Percentiles rank a stretch among this genome's conserved stretches.
phyloP scores from a whole-genome alignment of 2,329 filamentous ascomycete species.

The Colletotrichum cordylinicola region DNA sequence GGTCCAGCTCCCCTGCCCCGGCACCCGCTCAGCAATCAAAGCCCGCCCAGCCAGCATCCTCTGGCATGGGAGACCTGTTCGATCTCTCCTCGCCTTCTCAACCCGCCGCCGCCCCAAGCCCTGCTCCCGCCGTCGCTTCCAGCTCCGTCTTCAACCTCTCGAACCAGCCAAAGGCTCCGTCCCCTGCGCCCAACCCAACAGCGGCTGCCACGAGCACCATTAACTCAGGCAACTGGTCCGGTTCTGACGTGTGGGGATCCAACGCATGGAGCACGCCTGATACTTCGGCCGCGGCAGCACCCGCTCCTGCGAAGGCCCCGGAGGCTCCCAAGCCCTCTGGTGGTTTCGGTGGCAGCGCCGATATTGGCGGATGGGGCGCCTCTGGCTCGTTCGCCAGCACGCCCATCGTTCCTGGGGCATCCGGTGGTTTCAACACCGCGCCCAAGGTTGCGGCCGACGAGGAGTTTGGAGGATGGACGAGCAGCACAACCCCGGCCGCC shows the following conservation, averaged over 20 bases:
- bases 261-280: conserved; percentile 81
- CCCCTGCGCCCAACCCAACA: conserved; percentile 44
- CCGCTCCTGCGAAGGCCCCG: conserved; percentile 61
- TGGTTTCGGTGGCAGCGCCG: conserved; percentile 50
- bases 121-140: conserved; percentile 44
- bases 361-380: conserved; percentile 65
- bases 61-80: conserved; percentile 77
- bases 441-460: conserved; percentile 86
- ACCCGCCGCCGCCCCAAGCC: conserved; percentile 38
- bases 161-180: conserved; percentile 49
- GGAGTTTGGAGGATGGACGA: conserved; percentile 95
- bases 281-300: conserved; percentile 48
- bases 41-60: conserved; percentile 52
- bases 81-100: conserved; percentile 67
- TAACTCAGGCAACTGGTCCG: conserved; percentile 46
- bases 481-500: conserved; percentile 60
- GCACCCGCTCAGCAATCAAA: conserved; percentile 41
- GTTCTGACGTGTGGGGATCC: conserved; percentile 81
- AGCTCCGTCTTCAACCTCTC: conserved; percentile 87
- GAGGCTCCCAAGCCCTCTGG: conserved; percentile 32
- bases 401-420: conserved; percentile 65
- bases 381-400: conserved; percentile 59
- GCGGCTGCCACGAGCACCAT: conserved; percentile 34
- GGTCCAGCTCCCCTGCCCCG: conserved; percentile 55
- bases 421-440: conserved; percentile 67